These are phyloP conservation scores for Aureobasidium sp. DNA, from an alignment of 2,329 filamentous ascomycete genomes.

Conservation along the genomic window DNA sequence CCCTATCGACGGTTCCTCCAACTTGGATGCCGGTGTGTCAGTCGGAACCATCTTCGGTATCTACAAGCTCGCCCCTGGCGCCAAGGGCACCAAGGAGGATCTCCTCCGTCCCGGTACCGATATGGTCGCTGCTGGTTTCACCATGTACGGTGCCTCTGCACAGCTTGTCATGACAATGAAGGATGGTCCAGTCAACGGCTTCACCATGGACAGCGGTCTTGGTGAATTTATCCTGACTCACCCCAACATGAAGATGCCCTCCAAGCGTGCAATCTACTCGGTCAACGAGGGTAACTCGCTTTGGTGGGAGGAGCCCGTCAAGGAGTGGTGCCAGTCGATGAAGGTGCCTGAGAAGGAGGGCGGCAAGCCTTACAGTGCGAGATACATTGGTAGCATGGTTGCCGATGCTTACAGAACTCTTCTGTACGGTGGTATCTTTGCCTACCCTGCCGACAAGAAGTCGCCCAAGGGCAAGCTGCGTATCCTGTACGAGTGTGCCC, in stretches of 20 bases:
- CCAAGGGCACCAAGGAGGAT: slow-evolving; percentile 70
- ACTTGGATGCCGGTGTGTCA: slow-evolving; percentile 93
- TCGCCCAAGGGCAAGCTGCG: slow-evolving; percentile 96
- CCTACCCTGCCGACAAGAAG: slow-evolving; percentile 96
- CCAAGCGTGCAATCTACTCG: slow-evolving; percentile 79
- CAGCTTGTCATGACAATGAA: slow-evolving; percentile 97
- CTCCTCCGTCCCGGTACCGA: slow-evolving; percentile 84
- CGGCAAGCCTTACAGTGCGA: slow-evolving; percentile 84
- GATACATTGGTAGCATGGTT: slow-evolving; percentile 98
- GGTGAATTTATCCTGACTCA: slow-evolving; percentile 99
- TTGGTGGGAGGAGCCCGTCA: slow-evolving; percentile 88
- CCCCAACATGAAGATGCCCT: slow-evolving; percentile 84
- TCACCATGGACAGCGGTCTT: slow-evolving; percentile 92
- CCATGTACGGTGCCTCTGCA: slow-evolving; percentile 97
- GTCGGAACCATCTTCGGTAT: slow-evolving; percentile 96
- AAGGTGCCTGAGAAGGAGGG: slow-evolving; percentile 65
- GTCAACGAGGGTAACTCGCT: slow-evolving; percentile 97
- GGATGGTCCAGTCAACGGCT: slow-evolving; percentile 86
- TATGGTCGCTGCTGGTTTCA: slow-evolving; percentile 92
- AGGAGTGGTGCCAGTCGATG: slow-evolving; percentile 80
- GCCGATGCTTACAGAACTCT: slow-evolving; percentile 95
- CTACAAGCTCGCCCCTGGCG: slow-evolving; percentile 77
- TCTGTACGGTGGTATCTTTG: slow-evolving; percentile 93
- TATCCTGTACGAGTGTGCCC: slow-evolving; percentile 96
- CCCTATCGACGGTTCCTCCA: slow-evolving; percentile 95